phyloP scores from a whole-genome alignment of 2,329 filamentous ascomycete species.

The Emergomyces pasteurianus region DNA sequence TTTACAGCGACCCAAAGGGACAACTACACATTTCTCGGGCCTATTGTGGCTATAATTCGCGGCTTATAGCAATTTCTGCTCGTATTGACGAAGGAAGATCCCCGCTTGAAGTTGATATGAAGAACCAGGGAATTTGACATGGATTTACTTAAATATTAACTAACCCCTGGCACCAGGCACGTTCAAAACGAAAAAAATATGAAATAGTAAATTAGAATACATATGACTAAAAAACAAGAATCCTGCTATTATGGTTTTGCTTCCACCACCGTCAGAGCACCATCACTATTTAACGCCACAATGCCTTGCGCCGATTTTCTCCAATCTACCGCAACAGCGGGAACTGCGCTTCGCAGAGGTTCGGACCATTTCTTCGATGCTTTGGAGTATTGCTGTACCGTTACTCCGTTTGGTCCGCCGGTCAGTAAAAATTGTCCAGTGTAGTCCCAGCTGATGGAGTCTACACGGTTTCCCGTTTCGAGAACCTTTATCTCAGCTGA shows the following conservation, averaged over 20 bases:
- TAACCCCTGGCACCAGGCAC: not conserved
- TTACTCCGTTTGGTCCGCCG: slow-evolving; percentile 65
- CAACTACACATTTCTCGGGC: not conserved
- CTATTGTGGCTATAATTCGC: not conserved
- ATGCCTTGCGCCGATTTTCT: slow-evolving; percentile 62
- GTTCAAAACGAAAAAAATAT: slow-evolving; percentile 10
- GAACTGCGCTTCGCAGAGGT: slow-evolving; percentile 62
- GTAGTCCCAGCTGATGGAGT: slow-evolving; percentile 80
- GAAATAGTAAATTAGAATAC: slow-evolving; percentile 14
- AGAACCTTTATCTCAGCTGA: slow-evolving; percentile 71
- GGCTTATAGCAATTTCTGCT: not conserved
- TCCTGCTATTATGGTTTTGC: slow-evolving; percentile 36
- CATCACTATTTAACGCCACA: slow-evolving; percentile 61
- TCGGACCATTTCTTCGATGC: slow-evolving; percentile 79
- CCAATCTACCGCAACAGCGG: slow-evolving; percentile 66
- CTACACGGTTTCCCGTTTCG: slow-evolving; percentile 67
- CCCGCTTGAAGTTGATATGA: not conserved
- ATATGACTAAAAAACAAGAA: slow-evolving; percentile 9
- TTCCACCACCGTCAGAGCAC: slow-evolving; percentile 60
- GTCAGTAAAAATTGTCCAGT: slow-evolving; percentile 85
- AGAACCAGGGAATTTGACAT: not conserved
- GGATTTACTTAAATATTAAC: not conserved
- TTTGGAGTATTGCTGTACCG: slow-evolving; percentile 85
- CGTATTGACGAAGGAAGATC: not conserved
- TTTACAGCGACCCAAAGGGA: not conserved